These are phyloP conservation scores for Auriscalpium microsporum DNA, from an alignment of 768 basidiomycete species.

Conservation along the genomic window DNA sequence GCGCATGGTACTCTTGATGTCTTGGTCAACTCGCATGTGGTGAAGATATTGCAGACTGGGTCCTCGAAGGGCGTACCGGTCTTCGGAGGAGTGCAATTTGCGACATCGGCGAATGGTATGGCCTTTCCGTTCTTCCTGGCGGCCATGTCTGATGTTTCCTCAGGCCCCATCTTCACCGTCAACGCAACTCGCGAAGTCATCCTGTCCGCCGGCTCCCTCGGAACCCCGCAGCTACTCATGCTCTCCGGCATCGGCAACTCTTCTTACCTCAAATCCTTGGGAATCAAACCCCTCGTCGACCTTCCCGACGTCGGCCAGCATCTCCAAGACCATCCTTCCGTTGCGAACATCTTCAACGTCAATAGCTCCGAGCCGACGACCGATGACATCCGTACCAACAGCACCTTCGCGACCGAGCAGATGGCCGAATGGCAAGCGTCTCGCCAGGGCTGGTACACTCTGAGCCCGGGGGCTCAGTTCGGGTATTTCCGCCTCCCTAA, in stretches of 20 bases:
- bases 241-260: constrained; percentile 1
- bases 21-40: not conserved
- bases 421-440: not conserved
- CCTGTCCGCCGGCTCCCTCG: not conserved
- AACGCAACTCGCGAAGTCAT: constrained; percentile 1
- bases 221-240: not conserved
- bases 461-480: not conserved
- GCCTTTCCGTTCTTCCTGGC: not conserved
- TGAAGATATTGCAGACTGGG: not conserved
- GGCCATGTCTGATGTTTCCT: not conserved
- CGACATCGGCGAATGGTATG: not conserved
- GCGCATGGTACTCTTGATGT: not conserved
- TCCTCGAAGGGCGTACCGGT: not conserved
- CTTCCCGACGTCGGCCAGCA: not conserved
- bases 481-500: not conserved
- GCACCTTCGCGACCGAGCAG: not conserved
- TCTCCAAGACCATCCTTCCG: not conserved
- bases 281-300: not conserved
- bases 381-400: not conserved
- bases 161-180: not conserved
- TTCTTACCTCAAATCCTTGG: not conserved
- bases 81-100: constrained; percentile 2
- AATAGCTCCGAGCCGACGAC: not conserved
- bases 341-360: not conserved
- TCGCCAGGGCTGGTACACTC: not conserved